phyloP scores from a whole-genome alignment of 202 grass and related monocot species.

The Carex sylvatica region DNA sequence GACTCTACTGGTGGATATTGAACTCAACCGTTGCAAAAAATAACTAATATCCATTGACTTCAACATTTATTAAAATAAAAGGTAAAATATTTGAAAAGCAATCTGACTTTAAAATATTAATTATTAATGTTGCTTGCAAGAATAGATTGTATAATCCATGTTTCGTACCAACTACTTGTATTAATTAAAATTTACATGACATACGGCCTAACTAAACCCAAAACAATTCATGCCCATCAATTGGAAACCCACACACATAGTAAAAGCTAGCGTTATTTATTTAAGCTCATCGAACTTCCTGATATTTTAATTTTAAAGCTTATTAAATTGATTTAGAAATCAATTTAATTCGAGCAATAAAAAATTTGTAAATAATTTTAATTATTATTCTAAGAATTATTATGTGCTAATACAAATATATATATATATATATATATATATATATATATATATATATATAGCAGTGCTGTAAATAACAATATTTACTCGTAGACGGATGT shows the following conservation, averaged over 20 bases:
- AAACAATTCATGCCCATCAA: not conserved
- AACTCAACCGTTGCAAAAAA: not conserved
- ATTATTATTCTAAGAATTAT: no score
- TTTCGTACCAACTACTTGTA: not conserved
- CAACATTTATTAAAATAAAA: not conserved
- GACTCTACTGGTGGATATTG: not conserved
- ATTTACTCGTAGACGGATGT: no score
- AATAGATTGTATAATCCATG: not conserved
- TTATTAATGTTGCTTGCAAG: not conserved
- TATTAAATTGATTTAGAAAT: no score
- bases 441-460: not conserved
- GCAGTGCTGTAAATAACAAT: no score
- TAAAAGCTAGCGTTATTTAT: no score
- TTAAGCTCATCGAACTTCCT: no score
- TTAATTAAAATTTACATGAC: not conserved
- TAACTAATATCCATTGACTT: constrained; percentile 8
- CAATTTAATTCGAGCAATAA: no score
- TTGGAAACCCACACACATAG: not conserved
- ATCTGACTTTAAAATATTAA: not conserved
- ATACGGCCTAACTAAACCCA: not conserved
- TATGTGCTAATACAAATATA: not conserved
- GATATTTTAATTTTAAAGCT: no score
- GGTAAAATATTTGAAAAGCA: not conserved
- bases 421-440: no score
- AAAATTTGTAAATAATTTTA: no score